phyloP scores from a whole-genome alignment of 2,329 filamentous ascomycete species.

The Aspergillus pseudoglaucus region DNA sequence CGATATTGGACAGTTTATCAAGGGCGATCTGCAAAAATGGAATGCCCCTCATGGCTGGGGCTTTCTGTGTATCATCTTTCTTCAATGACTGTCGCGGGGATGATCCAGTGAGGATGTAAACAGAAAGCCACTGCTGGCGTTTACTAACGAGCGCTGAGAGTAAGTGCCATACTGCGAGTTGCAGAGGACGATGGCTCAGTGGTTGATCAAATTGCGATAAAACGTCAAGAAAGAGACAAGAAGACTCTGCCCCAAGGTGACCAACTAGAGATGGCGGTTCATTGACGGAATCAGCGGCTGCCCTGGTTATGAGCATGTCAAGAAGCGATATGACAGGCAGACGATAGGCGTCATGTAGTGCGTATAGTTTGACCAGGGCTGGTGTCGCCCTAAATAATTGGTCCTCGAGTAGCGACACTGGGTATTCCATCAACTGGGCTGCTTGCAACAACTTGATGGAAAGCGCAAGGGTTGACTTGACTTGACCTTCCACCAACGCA shows the following conservation, averaged over 20 bases:
- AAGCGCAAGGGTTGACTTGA: slow-evolving; percentile 59
- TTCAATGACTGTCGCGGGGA: slow-evolving; percentile 71
- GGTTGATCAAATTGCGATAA: slow-evolving; percentile 72
- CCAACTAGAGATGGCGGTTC: slow-evolving; percentile 93
- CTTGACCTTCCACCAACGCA: slow-evolving; percentile 55
- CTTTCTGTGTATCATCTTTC: slow-evolving; percentile 41
- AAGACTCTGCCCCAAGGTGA: slow-evolving; percentile 73
- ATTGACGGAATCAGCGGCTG: slow-evolving; percentile 53
- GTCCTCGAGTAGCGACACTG: slow-evolving; percentile 62
- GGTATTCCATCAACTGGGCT: slow-evolving; percentile 56
- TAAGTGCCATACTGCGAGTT: slow-evolving; percentile 72
- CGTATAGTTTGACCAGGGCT: slow-evolving; percentile 69
- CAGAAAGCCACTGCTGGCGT: slow-evolving; percentile 92
- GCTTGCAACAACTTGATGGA: slow-evolving; percentile 65
- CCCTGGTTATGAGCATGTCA: slow-evolving; percentile 65
- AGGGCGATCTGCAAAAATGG: slow-evolving; percentile 72
- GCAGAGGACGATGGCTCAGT: slow-evolving; percentile 58
- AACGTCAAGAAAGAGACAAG: slow-evolving; percentile 75
- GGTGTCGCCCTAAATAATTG: slow-evolving; percentile 77
- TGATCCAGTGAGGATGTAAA: slow-evolving; percentile 82
- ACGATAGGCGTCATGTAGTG: slow-evolving; percentile 60
- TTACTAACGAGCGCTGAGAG: slow-evolving; percentile 80
- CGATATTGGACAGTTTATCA: slow-evolving; percentile 60
- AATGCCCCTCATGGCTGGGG: slow-evolving; percentile 45
- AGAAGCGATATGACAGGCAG: slow-evolving; percentile 62